Base-by-base conservation (phyloP, 129 eudicot genomes). In the Escallonia herrerae region DNA sequence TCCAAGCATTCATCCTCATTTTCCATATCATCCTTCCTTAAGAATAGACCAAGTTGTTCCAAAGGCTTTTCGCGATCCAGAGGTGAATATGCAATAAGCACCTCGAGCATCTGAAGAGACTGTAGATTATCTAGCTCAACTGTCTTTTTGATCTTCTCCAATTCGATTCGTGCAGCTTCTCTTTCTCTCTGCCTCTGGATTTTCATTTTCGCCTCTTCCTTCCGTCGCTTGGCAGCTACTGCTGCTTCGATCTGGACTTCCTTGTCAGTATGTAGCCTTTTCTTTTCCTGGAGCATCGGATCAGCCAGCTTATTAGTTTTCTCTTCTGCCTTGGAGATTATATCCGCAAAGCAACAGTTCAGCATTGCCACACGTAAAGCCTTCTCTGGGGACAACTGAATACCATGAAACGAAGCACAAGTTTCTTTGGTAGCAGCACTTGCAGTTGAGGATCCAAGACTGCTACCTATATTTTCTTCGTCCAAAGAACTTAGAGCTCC, bases 311-410 rank as follows among this genome's bases (percentile, higher is more conserved):
- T 68, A 43, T 61, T 66, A 60, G 54, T 59, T 51, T 64, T 58
- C 50, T 77, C 71, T 38, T 68, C 58, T 38, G 76, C 83, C 60
- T 60, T 79, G 46, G 57, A 67, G 47, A 79, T 79, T 0, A 76
- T 79, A 49, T 58, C 75, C 11, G 83, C 75, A 68, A 67, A 22
- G 33, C 33, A 1, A 22, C 33, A 79, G 49, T 74, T 79, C 57
- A 79, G 63, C 79, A 73, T 69, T 72, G 83, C 83, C 64, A 58
- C 76, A 9, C 84, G 79, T 54, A 79, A 53, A 8, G 80, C 80
- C 67, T 74, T 74, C 42, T 66, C 54, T 1, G 79, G 76, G n/a
- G 76, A 72, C 54, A 65, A 40, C 42, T 52, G 72, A 9, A 40
- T 53, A 52, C 58, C 57, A 8, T 68, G 3, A 11, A 41, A 10